Conservation (phyloP, 2,329 filamentous ascomycete genomes). For the Phaeomoniella chlamydospora region DNA sequence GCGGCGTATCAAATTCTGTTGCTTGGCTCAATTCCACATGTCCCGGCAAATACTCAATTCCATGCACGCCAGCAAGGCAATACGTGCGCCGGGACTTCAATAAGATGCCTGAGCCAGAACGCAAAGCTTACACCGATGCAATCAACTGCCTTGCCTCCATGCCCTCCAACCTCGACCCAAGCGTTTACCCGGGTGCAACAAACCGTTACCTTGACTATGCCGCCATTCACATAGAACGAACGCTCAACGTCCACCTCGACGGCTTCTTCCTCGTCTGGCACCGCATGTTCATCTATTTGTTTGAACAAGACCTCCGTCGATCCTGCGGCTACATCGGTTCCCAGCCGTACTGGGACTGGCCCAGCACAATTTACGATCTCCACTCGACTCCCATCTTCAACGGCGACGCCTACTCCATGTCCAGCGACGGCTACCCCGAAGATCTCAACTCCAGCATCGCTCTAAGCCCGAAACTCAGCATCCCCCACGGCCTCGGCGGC, state of each 20-base stretch:
- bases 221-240: slow-evolving; percentile 21
- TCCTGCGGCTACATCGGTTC: slow-evolving; percentile 30
- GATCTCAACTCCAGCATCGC: slow-evolving; percentile 5
- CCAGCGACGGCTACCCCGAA: slow-evolving; percentile 14
- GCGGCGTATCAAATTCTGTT: too few species aligned
- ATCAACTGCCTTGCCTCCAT: slow-evolving; percentile 21
- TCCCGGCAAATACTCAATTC: too few species aligned
- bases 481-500: slow-evolving; percentile 13
- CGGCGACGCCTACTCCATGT: slow-evolving; percentile 21
- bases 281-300: slow-evolving; percentile 25
- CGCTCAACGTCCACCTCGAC: slow-evolving; percentile 18
- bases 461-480: slow-evolving; percentile 6
- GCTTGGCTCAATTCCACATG: too few species aligned
- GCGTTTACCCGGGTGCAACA: slow-evolving; percentile 17
- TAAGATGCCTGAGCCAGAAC: slow-evolving; percentile 5
- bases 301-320: slow-evolving; percentile 26
- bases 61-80: not conserved
- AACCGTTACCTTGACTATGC: slow-evolving; percentile 25
- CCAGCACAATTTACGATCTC: slow-evolving; percentile 16
- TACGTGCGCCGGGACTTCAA: not conserved
- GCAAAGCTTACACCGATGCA: slow-evolving; percentile 20
- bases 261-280: slow-evolving; percentile 29
- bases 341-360: slow-evolving; percentile 29
- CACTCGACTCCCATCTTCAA: slow-evolving; percentile 18
- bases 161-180: slow-evolving; percentile 16